Conservation (phyloP, 768 basidiomycete genomes). For the Mycena leptocephala region DNA sequence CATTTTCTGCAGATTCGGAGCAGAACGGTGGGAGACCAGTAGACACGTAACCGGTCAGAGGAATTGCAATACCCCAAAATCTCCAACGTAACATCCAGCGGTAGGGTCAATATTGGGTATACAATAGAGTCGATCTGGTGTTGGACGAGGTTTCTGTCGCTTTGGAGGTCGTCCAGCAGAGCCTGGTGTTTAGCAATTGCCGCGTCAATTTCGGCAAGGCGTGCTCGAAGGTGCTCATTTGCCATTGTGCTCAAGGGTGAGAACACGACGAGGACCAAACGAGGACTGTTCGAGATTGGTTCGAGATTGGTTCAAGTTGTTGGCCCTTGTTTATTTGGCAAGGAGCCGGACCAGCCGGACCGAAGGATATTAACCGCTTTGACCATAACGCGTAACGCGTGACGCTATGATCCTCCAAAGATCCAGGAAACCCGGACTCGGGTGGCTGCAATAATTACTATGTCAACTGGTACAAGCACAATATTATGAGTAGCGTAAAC, state of each 20-base stretch:
- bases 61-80: not conserved
- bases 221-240: not conserved
- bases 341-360: too few relatives aligned
- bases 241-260: too few relatives aligned
- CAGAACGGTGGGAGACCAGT: not conserved
- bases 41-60: not conserved
- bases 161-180: not conserved
- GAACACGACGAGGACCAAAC: too few relatives aligned
- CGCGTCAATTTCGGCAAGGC: not conserved
- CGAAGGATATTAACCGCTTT: too few relatives aligned
- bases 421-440: too few relatives aligned
- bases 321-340: too few relatives aligned
- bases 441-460: constrained; percentile 21
- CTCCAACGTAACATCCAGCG: not conserved
- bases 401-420: not conserved
- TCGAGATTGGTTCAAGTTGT: too few relatives aligned
- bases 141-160: not conserved
- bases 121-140: not conserved
- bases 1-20: constrained; percentile 1
- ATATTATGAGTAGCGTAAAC: constrained; percentile 12
- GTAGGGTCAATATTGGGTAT: not conserved
- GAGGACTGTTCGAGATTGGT: too few relatives aligned
- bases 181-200: not conserved
- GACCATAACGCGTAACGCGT: too few relatives aligned
- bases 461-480: constrained; percentile 22